A percentile compares a stretch with the other conserved stretches of the same genome.
phyloP scores from a whole-genome alignment of 2,329 filamentous ascomycete species.

The Akanthomyces dipterigenus region DNA sequence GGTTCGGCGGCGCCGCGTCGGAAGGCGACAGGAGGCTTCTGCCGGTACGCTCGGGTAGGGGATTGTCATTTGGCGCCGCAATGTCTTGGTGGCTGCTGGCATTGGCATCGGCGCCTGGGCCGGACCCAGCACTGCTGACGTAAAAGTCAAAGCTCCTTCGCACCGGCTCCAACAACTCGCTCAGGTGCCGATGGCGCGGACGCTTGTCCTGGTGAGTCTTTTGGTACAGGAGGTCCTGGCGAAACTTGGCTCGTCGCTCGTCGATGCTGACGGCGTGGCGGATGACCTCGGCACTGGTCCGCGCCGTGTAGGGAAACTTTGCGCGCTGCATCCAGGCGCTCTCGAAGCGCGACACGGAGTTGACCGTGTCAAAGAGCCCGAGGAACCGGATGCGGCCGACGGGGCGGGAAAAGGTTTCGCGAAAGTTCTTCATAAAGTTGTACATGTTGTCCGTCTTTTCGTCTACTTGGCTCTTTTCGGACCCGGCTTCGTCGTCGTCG shows the following conservation, averaged over 20 bases:
- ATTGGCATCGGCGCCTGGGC: background rate
- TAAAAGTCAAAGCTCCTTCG: slow-evolving; percentile 15
- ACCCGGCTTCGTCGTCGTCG: slow-evolving; percentile 31
- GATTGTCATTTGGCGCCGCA: background rate
- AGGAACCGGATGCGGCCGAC: slow-evolving; percentile 69
- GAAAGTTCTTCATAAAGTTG: slow-evolving; percentile 69
- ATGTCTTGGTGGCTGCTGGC: background rate
- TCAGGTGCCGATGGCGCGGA: slow-evolving; percentile 19
- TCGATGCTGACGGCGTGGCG: slow-evolving; percentile 66
- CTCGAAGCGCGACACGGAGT: slow-evolving; percentile 73
- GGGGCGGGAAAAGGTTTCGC: slow-evolving; percentile 72
- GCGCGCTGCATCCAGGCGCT: slow-evolving; percentile 69
- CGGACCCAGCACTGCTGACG: background rate
- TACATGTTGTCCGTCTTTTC: slow-evolving; percentile 47
- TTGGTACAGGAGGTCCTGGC: slow-evolving; percentile 62
- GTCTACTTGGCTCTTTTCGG: slow-evolving; percentile 28
- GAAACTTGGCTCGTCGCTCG: slow-evolving; percentile 64
- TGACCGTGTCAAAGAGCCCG: slow-evolving; percentile 77
- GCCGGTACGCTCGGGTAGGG: background rate
- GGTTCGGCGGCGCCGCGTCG: slow-evolving; percentile 8
- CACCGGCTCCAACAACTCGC: slow-evolving; percentile 15
- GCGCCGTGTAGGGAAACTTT: slow-evolving; percentile 64
- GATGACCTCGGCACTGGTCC: slow-evolving; percentile 53
- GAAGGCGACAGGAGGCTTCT: background rate
- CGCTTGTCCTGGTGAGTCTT: slow-evolving; percentile 14